A percentile compares a stretch with the other conserved stretches of the same genome.
phyloP scores from a whole-genome alignment of 768 basidiomycete genomes.

The Lactifluus subvellereus region DNA sequence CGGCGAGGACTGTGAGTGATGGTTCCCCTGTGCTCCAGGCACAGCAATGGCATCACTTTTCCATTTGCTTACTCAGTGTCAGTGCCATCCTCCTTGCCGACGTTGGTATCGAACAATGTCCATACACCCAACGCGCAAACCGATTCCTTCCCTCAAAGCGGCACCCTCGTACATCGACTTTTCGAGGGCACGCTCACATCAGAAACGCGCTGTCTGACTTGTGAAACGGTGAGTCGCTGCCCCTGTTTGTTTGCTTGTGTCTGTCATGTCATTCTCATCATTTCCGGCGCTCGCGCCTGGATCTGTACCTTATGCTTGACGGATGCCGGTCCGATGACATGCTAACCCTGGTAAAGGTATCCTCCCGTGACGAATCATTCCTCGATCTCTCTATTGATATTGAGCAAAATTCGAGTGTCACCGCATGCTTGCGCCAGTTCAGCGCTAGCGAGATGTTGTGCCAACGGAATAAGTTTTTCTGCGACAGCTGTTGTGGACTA shows the following conservation, averaged over 20 bases:
- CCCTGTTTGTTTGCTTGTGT: neutral
- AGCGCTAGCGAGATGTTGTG: slow-evolving; percentile 98
- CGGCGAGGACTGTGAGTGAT: slow-evolving; percentile 61
- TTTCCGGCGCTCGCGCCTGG: slow-evolving; percentile 6
- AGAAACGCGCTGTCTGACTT: slow-evolving; percentile 95
- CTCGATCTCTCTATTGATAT: slow-evolving; percentile 99
- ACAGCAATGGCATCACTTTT: neutral
- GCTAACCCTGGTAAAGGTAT: slow-evolving; percentile 21
- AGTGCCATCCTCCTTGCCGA: slow-evolving; percentile 60
- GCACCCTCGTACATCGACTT: slow-evolving; percentile 84
- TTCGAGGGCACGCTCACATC: slow-evolving; percentile 94
- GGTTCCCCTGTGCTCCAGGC: neutral
- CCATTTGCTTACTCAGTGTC: slow-evolving; percentile 1
- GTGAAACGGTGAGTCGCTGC: slow-evolving; percentile 70
- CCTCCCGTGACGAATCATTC: slow-evolving; percentile 90
- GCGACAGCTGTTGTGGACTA: slow-evolving; percentile 92
- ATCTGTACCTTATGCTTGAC: neutral
- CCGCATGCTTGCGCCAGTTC: slow-evolving; percentile 92
- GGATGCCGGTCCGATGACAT: slow-evolving; percentile 27
- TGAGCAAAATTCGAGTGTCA: slow-evolving; percentile 95
- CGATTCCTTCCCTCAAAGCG: slow-evolving; percentile 35
- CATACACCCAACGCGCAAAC: slow-evolving; percentile 40
- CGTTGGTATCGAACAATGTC: slow-evolving; percentile 40
- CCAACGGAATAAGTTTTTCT: slow-evolving; percentile 97
- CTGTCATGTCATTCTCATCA: neutral